phyloP scores from a whole-genome alignment of 495 filamentous ascomycete species.

The Letharia columbiana region DNA sequence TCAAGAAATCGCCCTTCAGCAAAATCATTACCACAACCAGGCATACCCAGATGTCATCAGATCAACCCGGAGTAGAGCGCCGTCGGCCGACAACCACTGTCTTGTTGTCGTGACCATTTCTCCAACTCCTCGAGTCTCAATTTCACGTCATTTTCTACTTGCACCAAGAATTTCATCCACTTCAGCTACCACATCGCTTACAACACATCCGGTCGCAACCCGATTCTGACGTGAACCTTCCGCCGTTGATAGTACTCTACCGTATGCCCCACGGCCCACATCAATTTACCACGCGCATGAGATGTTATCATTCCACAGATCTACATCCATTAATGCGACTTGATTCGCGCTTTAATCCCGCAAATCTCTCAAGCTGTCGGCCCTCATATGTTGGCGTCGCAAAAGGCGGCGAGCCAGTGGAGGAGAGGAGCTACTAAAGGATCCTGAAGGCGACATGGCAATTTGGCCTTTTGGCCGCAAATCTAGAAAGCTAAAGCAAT shows the following conservation, averaged over 20 bases:
- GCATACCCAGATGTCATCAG: slow-evolving; percentile 13
- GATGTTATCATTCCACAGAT: slow-evolving; percentile 7
- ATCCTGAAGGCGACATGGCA: slow-evolving; percentile 47
- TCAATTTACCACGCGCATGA: slow-evolving; percentile 15
- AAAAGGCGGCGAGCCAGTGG: slow-evolving; percentile 26
- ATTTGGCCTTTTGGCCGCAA: slow-evolving; percentile 73
- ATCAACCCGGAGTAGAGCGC: background rate
- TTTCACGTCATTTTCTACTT: background rate
- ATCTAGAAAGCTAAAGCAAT: slow-evolving; percentile 32
- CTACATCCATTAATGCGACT: slow-evolving; percentile 17
- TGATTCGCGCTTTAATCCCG: slow-evolving; percentile 17
- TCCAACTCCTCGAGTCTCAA: background rate
- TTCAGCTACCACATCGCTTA: slow-evolving; percentile 14
- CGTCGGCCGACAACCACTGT: background rate
- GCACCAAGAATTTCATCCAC: background rate
- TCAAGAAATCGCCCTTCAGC: background rate
- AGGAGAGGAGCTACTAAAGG: slow-evolving; percentile 24
- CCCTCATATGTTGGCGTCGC: slow-evolving; percentile 29
- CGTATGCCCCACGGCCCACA: background rate
- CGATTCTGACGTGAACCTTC: slow-evolving; percentile 7
- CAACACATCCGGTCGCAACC: slow-evolving; percentile 15
- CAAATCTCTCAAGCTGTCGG: slow-evolving; percentile 27
- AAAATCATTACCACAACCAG: background rate
- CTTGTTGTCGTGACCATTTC: background rate
- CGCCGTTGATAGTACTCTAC: background rate